Evolutionary conservation across 169 alveolate genomes (phyloP).

Genomic region (Toxoplasma gondii): DNA sequence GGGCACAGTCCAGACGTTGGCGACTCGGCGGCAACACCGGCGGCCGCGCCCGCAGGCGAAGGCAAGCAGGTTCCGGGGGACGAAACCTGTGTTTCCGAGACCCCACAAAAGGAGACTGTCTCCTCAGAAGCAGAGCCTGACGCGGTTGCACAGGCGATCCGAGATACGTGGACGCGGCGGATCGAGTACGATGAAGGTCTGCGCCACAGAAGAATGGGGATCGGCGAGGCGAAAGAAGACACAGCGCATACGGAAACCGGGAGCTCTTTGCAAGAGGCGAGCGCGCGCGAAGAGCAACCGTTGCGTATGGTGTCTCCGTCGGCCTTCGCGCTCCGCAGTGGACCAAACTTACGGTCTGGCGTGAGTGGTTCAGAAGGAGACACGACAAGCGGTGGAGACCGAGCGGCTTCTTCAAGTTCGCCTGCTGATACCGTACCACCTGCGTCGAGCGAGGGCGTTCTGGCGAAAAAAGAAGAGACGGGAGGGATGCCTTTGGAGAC

Average conservation of each 20-base stretch:
- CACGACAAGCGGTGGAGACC: too few species aligned
- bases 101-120: not conserved
- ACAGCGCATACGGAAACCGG: not conserved
- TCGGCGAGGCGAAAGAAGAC: not conserved
- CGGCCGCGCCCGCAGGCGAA: not conserved
- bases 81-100: not conserved
- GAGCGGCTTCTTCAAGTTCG: too few species aligned
- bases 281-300: too few species aligned
- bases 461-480: not conserved
- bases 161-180: not conserved
- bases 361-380: too few species aligned
- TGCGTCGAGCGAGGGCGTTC: not conserved
- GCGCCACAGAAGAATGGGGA: not conserved
- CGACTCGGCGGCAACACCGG: too few species aligned
- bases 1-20: too few species aligned
- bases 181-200: not conserved
- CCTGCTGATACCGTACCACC: too few species aligned
- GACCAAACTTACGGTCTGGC: too few species aligned
- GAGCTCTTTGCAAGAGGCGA: too few species aligned
- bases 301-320: too few species aligned
- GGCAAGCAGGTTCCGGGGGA: not conserved
- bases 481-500: not conserved
- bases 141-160: not conserved
- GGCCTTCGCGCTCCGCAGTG: too few species aligned
- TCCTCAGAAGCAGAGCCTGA: not conserved